phyloP scores from a whole-genome alignment of 805 yeast species.

The Starmera amethionina region DNA sequence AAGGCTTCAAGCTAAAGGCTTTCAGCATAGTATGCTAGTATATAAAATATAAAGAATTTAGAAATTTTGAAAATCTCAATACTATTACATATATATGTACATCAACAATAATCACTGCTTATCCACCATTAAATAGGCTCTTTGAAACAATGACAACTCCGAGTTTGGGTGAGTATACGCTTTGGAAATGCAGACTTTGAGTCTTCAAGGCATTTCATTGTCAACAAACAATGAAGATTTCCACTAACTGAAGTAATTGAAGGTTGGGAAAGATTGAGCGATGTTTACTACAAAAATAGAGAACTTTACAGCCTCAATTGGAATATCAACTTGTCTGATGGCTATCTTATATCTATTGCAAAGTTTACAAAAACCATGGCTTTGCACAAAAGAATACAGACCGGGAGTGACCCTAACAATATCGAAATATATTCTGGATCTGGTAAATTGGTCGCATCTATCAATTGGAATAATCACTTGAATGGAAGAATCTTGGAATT shows the following conservation, averaged over 20 bases:
- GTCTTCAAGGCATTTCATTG: not conserved
- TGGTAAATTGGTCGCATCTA: conserved; percentile 19
- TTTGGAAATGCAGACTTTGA: not conserved
- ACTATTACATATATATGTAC: no score
- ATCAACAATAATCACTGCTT: no score
- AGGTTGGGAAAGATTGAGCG: conserved; percentile 73
- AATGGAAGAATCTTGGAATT: conserved; percentile 44
- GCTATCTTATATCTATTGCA: conserved; percentile 2
- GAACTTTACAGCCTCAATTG: conserved; percentile 29
- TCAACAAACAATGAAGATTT: conserved; percentile 9
- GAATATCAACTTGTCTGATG: not conserved
- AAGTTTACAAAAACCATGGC: conserved; percentile 6
- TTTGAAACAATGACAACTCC: conserved; percentile 14
- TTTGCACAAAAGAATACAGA: not conserved
- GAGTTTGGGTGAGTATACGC: conserved; percentile 17
- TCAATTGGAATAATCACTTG: conserved; percentile 35
- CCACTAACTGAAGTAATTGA: conserved; percentile 21
- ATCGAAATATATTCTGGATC: conserved; percentile 25
- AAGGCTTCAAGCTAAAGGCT: no score
- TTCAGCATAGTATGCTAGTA: no score
- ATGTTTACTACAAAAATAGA: conserved; percentile 55
- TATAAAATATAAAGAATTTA: no score
- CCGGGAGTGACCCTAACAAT: not conserved
- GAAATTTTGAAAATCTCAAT: no score
- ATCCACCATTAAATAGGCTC: no score